Percentiles rank a stretch among this genome's conserved stretches.
Conservation (phyloP, 73 alveolate species). For the Paramecium biaurelia region DNA sequence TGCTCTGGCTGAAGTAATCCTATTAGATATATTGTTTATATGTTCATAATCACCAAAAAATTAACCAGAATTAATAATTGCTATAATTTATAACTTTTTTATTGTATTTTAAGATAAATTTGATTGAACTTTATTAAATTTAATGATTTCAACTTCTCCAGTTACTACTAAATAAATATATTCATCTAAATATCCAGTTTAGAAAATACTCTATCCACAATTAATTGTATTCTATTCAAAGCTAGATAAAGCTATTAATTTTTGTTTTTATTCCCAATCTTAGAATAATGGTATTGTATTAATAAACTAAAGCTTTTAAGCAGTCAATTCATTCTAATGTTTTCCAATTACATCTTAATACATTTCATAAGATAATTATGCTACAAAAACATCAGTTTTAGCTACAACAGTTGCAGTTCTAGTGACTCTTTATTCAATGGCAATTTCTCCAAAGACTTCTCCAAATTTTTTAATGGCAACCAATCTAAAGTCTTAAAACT, state of each 20-base stretch:
- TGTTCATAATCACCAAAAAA: slow-evolving; percentile 45
- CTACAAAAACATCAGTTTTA: neutral
- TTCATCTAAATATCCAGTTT: neutral
- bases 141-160: slow-evolving; percentile 14
- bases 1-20: neutral
- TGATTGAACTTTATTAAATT: neutral
- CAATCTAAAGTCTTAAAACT: neutral
- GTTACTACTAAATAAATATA: neutral
- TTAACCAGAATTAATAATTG: neutral
- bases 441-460: slow-evolving; percentile 23
- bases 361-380: neutral
- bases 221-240: neutral
- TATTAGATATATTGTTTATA: neutral
- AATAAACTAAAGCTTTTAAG: neutral
- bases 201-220: neutral
- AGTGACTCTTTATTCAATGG: slow-evolving; percentile 13
- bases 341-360: neutral
- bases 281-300: neutral
- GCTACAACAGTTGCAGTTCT: slow-evolving; percentile 17
- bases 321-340: neutral
- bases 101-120: neutral
- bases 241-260: neutral
- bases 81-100: neutral
- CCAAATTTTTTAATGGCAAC: neutral
- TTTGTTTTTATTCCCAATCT: neutral